Evolutionary conservation across 371 early-diverging fungal species (phyloP), one percentile per base, ranked within the genome.

Genomic region (Mucor plumbeus): DNA sequence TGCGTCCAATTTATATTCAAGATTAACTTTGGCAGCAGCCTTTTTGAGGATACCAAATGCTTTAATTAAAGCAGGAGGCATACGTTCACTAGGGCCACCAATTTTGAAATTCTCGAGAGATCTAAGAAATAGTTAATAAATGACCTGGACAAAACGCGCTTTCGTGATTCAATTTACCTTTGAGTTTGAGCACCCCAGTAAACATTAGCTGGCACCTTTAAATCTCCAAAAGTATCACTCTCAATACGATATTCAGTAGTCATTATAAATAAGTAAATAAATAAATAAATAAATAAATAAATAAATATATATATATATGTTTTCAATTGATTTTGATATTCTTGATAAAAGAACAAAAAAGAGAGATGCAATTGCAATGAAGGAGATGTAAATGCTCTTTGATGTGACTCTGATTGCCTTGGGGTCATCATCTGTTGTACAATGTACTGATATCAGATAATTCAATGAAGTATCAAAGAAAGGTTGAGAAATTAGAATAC

Each of bases 141-240:
- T 26, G 26, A 19, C 17, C 17, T 47, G 47, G 9, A 47, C 17
- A 19, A 47, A 47, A 47, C 47, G 47, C 47, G 47, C 19, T 19
- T 17, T n/a, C n/a, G 7, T 19, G 19, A 47, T 19, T 43, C 19
- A 21, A 15, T 63, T 65, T 81, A 91, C 91, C 98, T 88, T 75
- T 96, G 96, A 35, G 98, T 98, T 82, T 98, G 98, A 57, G 96
- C 96, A 62, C 97, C 98, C 92, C 95, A 98, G 88, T 96, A 97
- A 68, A 88, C 88, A 78, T 97, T 94, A 17, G 91, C 85, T 21
- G 98, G 98, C 13, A 98, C 98, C 67, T 94, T 79, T 62, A 98
- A 83, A 70, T 92, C 92, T 38, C 98, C 98, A 84, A 98, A 95
- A 43, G 97, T 94, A 73, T 98, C 98, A 55, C 85, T 83, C 79